Percentiles rank a stretch among this genome's conserved stretches.
Evolutionary conservation across 345 rosid genomes (phyloP).

Genomic region (Corchorus olitorius): DNA sequence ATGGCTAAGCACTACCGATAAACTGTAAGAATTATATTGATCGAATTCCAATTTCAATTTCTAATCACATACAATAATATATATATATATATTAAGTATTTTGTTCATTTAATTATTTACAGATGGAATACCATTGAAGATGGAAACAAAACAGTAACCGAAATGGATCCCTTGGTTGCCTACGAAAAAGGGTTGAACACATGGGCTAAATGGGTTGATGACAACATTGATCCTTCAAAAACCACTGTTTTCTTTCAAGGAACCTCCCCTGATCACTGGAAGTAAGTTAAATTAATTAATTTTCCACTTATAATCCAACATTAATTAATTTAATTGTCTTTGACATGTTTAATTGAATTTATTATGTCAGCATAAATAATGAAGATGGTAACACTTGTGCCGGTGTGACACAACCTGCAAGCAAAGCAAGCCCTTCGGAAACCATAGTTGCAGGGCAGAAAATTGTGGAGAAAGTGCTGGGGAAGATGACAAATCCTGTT

Average conservation of each 20-base stretch:
- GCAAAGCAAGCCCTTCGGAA: too few relatives aligned
- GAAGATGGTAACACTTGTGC: too few relatives aligned
- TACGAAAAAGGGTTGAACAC: conserved; percentile 58
- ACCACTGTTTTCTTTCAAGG: conserved; percentile 71
- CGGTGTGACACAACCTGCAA: too few relatives aligned
- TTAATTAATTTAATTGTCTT: too few relatives aligned
- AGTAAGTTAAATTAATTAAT: too few relatives aligned
- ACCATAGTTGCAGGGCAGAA: conserved; percentile 35
- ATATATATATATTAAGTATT: too few relatives aligned
- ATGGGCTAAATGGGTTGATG: conserved; percentile 68
- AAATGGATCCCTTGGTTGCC: conserved; percentile 59
- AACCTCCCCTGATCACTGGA: conserved; percentile 59
- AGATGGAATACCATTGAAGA: conserved; percentile 55
- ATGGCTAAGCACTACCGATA: conserved; percentile 62
- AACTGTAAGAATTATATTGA: conserved; percentile 46
- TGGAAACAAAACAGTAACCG: conserved; percentile 33
- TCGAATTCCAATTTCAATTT: too few relatives aligned
- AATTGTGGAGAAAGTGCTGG: conserved; percentile 37
- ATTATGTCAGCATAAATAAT: too few relatives aligned
- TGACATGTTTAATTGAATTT: too few relatives aligned
- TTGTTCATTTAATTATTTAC: neutral
- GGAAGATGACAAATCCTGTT: conserved; percentile 33
- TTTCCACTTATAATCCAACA: too few relatives aligned
- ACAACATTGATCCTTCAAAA: conserved; percentile 41
- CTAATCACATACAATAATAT: too few relatives aligned